Conservation (phyloP, 129 eudicot species). For the Lonicera japonica region DNA sequence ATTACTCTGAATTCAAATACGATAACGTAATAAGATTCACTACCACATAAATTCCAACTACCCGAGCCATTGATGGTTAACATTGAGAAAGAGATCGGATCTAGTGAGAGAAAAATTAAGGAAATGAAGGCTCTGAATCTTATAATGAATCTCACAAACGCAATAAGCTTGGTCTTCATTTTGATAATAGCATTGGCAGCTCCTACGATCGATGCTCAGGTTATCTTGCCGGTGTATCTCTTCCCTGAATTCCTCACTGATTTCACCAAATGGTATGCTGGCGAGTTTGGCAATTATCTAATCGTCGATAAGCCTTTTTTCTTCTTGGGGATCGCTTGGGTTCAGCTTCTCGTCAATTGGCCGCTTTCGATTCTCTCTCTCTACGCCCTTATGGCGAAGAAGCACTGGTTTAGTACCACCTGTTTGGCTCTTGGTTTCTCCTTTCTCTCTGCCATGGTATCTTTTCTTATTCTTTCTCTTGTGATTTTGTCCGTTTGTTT, state of each 20-base stretch:
- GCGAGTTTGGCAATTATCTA: neutral
- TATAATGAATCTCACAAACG: neutral
- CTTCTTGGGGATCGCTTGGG: neutral
- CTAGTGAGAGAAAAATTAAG: neutral
- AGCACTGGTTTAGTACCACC: neutral
- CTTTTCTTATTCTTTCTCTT: neutral
- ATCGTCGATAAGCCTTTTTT: neutral
- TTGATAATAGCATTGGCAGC: neutral
- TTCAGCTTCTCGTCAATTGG: neutral
- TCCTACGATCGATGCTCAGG: neutral
- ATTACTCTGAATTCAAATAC: too few species aligned
- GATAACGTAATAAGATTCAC: too few species aligned
- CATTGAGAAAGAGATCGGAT: too few species aligned
- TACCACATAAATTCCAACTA: too few species aligned
- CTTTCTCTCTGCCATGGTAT: neutral
- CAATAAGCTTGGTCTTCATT: neutral
- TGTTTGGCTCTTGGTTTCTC: slow-evolving; percentile 2
- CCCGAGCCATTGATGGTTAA: too few species aligned
- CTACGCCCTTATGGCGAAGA: neutral
- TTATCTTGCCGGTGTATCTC: neutral
- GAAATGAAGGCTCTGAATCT: neutral
- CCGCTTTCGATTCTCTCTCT: slow-evolving; percentile 3
- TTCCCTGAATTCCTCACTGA: neutral
- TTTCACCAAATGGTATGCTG: neutral
- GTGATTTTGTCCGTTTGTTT: neutral